Evolutionary conservation across 208 protist genomes (phyloP), one percentile per base, ranked within the genome.

Genomic region (Crithidia bombi): DNA sequence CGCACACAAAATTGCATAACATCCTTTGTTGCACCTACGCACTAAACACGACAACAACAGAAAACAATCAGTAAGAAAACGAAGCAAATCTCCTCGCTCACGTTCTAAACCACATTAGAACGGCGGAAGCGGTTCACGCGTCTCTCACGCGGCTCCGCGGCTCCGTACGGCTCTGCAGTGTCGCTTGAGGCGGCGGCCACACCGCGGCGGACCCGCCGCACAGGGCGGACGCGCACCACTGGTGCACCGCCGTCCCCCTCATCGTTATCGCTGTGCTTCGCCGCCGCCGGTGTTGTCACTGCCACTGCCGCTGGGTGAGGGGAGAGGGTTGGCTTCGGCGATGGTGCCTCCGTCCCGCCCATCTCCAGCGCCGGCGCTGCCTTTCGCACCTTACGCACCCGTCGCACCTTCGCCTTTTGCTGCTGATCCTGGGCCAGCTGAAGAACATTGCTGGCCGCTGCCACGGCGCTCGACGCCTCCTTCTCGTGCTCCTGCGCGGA

Each of bases 91-190:
- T 17, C 3, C 46, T 15, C 33, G 43, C 10, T 6, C 28, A n/a
- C 21, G 2, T 43, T n/a, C 30, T 47, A 82, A 25, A 86, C 36
- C 0, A 66, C 76, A 28, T 69, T 65, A 12, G 68, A 62, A 19
- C 79, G 69, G 5, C 62, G 61, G 43, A 85, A 85, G 30, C 75
- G 79, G 17, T 69, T 65, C 11, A 50, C 66, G 10, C 79, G 74
- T 26, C 79, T 44, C 64, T 85, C 78, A 5, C 69, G 79, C 26
- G 64, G 78, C 19, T 38, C 59, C 1, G 65, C 66, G 11, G 21
- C 66, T 7, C 58, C 54, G 44, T 39, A 57, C 7, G 3, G 49
- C 17, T 59, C 66, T 23, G 23, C 47, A 41, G 30, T 41, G 33
- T 28, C 62, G 43, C 14, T 57, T 5, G 52, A 28, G 12, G 9